Base-by-base conservation (phyloP, 495 filamentous ascomycete genomes). In the Xylaria castorea region DNA sequence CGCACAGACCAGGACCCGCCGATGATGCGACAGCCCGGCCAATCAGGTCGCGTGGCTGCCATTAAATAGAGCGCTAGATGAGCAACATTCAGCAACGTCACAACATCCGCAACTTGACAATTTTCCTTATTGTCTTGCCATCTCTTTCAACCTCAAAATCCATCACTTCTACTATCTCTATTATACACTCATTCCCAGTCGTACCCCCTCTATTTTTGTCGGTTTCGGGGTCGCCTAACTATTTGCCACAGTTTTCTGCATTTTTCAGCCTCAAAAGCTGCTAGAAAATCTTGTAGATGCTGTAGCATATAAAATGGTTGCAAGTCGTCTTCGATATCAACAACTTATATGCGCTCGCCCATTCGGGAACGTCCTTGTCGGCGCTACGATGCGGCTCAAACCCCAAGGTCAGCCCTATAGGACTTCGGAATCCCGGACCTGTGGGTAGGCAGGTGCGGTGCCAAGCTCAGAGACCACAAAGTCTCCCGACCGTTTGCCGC, bases 331-430 rank as follows among this genome's bases (percentile, higher is more conserved):
- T 80, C 78, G 78, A 78, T 67, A 63, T 46, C 57, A 73, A 74
- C 71, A 75, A 76, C 22, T 74, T 57, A 22, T 64, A 78, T 62
- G 71, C 53, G 22, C 67, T 66, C 71, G 71, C 76, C 72, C 66
- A 75, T 77, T 78, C 72, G 71, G 76, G 58, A 80, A 73, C 78
- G 77, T 76, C 71, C 72, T 78, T 76, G 71, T 76, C 76, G 78
- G 75, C 78, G 78, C 78, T 80, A 78, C 70, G 73, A 80, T 80
- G 78, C 78, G 78, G 78, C 78, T 80, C 76, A 76, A 79, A 74
- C 77, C 75, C 74, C 71, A 77, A 77, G 75, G 70, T 79, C 78
- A 79, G 78, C 78, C 78, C 78, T 80, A 78, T 57, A 63, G 77
- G 62, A 27, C n/a, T 58, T 66, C 70, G 68, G 78, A 70, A 67